Evolutionary conservation across 495 filamentous ascomycete species (phyloP).

Genomic region (Coniosporium apollinis): DNA sequence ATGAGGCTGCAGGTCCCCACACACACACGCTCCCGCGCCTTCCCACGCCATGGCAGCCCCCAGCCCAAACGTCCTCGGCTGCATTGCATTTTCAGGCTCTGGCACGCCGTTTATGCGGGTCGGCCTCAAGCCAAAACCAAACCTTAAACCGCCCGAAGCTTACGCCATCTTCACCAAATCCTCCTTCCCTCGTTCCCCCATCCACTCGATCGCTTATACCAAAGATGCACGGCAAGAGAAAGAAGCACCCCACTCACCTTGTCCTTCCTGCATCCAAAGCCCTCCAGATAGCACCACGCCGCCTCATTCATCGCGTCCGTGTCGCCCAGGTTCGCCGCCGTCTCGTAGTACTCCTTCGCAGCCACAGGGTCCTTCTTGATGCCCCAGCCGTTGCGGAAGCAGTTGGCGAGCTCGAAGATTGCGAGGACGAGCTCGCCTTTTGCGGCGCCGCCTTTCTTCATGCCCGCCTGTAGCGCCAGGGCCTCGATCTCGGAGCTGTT

Average conservation of each 20-base stretch:
- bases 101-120: no score
- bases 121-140: no score
- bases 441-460: constrained; percentile 83
- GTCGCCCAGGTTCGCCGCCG: constrained; percentile 88
- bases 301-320: constrained; percentile 96
- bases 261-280: constrained; percentile 89
- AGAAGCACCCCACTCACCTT: constrained; percentile 55
- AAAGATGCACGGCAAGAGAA: background rate
- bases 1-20: no score
- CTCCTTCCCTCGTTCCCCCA: no score
- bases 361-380: constrained; percentile 75
- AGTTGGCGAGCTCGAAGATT: constrained; percentile 90
- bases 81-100: no score
- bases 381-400: constrained; percentile 93
- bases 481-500: constrained; percentile 79
- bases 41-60: no score
- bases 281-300: constrained; percentile 89
- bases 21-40: no score
- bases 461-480: constrained; percentile 62
- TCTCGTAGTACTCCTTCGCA: constrained; percentile 90
- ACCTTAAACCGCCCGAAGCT: no score
- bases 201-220: no score
- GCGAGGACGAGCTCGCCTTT: constrained; percentile 97
- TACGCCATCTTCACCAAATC: no score
- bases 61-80: no score